Base-by-base conservation (phyloP, 1,139 yeast genomes). In the Candida sojae region DNA sequence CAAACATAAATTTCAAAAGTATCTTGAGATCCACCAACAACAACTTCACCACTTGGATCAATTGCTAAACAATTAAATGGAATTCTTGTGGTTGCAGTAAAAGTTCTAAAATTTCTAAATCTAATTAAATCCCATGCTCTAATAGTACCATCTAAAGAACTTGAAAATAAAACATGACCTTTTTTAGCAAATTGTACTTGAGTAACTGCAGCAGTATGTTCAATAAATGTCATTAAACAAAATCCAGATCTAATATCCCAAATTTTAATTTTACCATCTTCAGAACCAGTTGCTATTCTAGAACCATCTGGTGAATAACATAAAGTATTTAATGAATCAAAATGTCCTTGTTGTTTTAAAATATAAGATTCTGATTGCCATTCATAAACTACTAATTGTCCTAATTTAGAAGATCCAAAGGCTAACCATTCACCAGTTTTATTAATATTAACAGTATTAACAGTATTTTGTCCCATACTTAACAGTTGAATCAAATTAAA, bases 341-440 rank as follows among this genome's bases (percentile, higher is more conserved):
- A 93, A 68, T 93, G 99, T 10, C 99, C 97, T 67, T 95, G 99
- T 64, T 93, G 99, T 64, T 93, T 92, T 56, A 93, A 75, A 42
- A 93, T 87, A 63, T 93, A 93, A 0, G 97, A 89, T 66, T 93
- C 99, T 3, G 96, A 88, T 71, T 93, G 97, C 99, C 99, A 93
- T 75, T 93, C 99, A 75, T 96, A 93, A 0, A 93, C 99, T 51
- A 93, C 71, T 48, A 93, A 71, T 67, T 93, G 99, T n/a, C 99
- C 99, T 34, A 89, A 70, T 59, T 84, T 86, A 17, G 92, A 73
- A 0, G 97, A 91, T 5, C 99, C 99, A 67, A 93, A 89, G 0
- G 97, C 96, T 43, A 95, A 73, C 99, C 99, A 93, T 67, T 93
- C 99, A 23, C 99, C 99, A 5, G 93, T 75, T 8, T 76, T 70